Conservation (phyloP, 768 basidiomycete species). For the Hygrophoropsis aurantiaca region DNA sequence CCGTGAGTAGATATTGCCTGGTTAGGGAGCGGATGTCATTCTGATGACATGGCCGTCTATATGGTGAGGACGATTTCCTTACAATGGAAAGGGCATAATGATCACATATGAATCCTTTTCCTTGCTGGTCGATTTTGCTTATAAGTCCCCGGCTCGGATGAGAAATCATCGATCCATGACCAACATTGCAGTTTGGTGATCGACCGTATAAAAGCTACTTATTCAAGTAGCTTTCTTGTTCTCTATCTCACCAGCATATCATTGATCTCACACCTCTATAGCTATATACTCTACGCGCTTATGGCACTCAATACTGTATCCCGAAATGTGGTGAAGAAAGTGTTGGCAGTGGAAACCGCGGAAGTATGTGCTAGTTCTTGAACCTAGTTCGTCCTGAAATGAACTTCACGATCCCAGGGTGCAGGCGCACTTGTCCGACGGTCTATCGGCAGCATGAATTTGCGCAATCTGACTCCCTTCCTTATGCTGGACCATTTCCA, state of each 20-base stretch:
- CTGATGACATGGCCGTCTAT: no score
- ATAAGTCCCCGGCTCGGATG: no score
- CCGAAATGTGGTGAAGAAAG: slow-evolving; percentile 72
- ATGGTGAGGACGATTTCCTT: slow-evolving; percentile 12
- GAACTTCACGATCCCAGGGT: slow-evolving; percentile 46
- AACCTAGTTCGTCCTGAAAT: neutral
- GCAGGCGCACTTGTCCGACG: slow-evolving; percentile 81
- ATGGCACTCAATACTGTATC: slow-evolving; percentile 45
- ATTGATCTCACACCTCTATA: neutral
- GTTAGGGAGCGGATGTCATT: neutral
- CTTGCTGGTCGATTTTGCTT: neutral
- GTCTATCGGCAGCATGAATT: slow-evolving; percentile 72
- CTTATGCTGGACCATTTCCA: slow-evolving; percentile 88
- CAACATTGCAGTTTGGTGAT: no score
- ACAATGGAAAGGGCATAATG: slow-evolving; percentile 3
- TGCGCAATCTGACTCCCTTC: slow-evolving; percentile 88
- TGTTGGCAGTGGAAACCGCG: slow-evolving; percentile 71
- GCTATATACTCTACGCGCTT: neutral
- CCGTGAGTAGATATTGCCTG: slow-evolving; percentile 3
- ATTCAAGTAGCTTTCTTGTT: neutral
- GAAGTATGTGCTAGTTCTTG: slow-evolving; percentile 51
- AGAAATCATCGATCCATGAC: no score
- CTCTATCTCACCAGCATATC: neutral
- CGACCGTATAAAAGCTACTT: slow-evolving; percentile 6
- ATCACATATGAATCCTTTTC: slow-evolving; percentile 1